phyloP scores from a whole-genome alignment of 306 rosid genomes.

The Corylus americana region DNA sequence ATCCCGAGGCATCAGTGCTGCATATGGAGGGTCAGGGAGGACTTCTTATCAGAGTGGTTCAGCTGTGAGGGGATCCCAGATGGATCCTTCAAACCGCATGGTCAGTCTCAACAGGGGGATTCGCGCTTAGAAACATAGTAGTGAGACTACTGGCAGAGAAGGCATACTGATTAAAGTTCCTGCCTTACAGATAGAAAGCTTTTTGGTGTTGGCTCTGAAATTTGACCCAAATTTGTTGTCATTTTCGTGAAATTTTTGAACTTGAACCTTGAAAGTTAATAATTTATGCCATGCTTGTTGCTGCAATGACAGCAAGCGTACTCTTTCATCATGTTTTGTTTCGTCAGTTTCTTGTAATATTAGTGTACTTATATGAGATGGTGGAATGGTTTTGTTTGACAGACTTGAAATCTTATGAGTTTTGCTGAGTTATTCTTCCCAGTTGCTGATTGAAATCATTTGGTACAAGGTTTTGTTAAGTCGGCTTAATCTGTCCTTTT shows the following conservation, averaged over 20 bases:
- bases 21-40: conserved; percentile 68
- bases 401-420: background rate
- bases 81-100: conserved; percentile 71
- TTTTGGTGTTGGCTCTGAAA: background rate
- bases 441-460: background rate
- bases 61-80: conserved; percentile 61
- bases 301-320: background rate
- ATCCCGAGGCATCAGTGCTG: conserved; percentile 45
- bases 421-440: too few species aligned
- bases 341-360: background rate
- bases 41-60: conserved; percentile 44
- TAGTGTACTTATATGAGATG: background rate
- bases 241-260: background rate
- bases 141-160: background rate
- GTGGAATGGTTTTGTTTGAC: conserved; percentile 1
- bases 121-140: conserved; percentile 40
- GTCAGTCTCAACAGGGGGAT: conserved; percentile 71
- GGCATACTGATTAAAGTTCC: background rate
- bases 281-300: background rate
- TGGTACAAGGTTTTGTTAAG: too few species aligned
- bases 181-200: background rate
- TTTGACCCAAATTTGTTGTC: background rate
- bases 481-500: too few species aligned
- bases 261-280: background rate
- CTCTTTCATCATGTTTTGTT: background rate